These are phyloP conservation scores for Ormosia semicastrata DNA, from an alignment of 306 rosid genomes.

Conservation along the genomic window DNA sequence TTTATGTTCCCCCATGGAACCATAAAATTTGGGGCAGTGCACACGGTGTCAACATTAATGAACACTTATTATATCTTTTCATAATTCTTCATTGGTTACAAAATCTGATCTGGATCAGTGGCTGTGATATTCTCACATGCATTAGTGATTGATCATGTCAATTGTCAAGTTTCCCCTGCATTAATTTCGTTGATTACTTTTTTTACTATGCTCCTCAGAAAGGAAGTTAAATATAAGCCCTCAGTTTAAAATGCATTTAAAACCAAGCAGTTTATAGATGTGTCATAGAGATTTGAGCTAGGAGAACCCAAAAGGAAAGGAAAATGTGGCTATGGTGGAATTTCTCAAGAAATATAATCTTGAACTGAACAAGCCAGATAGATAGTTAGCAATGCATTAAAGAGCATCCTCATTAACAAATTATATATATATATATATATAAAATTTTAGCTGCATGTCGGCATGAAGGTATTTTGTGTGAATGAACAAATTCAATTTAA, in stretches of 20 bases:
- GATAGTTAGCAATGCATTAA: constrained; percentile 15
- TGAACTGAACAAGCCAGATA: constrained; percentile 1
- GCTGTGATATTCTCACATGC: constrained; percentile 55
- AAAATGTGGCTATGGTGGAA: constrained; percentile 5
- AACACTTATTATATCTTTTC: background rate
- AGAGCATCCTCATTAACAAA: background rate
- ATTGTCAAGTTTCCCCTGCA: background rate
- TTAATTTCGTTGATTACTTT: constrained; percentile 22
- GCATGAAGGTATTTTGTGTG: background rate
- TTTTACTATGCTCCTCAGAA: background rate
- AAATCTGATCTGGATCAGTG: constrained; percentile 36
- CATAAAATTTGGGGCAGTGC: constrained; percentile 36
- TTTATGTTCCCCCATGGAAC: constrained; percentile 27
- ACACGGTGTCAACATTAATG: constrained; percentile 32
- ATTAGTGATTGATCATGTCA: constrained; percentile 1
- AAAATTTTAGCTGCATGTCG: background rate
- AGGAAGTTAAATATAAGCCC: background rate
- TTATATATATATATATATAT: too few species aligned
- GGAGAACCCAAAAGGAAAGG: background rate
- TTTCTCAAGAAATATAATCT: constrained; percentile 11
- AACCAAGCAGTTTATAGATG: constrained; percentile 3
- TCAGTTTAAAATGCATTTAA: background rate
- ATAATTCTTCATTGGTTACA: constrained; percentile 16
- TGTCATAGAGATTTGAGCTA: constrained; percentile 38
- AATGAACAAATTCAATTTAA: background rate